Evolutionary conservation across 208 protist species (phyloP).

Genomic region (Crithidia bombi): DNA sequence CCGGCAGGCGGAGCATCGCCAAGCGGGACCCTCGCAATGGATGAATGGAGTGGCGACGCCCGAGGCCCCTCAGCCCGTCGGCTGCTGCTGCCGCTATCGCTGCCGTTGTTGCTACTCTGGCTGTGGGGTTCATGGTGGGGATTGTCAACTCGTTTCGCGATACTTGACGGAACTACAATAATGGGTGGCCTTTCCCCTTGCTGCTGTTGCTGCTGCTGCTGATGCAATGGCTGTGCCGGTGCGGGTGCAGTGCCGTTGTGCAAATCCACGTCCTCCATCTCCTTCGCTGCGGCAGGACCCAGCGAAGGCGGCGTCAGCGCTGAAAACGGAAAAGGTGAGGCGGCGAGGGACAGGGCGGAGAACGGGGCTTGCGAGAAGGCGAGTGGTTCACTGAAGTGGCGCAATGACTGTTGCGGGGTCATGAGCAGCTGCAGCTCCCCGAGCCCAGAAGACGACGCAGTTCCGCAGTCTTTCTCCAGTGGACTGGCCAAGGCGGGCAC

Average conservation of each 20-base stretch:
- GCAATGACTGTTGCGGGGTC: constrained; percentile 25
- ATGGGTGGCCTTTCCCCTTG: no score
- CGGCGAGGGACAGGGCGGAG: background rate
- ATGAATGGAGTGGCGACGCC: background rate
- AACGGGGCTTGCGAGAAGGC: background rate
- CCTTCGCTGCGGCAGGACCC: no score
- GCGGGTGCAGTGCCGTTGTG: background rate
- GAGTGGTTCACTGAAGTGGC: constrained; percentile 3
- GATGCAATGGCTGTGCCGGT: background rate
- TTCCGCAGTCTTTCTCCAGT: background rate
- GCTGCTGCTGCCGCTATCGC: background rate
- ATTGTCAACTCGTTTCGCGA: no score
- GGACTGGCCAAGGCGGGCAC: background rate
- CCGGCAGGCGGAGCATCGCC: background rate
- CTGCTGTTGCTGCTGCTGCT: background rate
- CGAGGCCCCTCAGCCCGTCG: background rate
- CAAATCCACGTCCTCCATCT: background rate
- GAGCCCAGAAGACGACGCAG: background rate
- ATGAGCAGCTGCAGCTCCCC: background rate
- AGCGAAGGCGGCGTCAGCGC: background rate
- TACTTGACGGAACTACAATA: no score
- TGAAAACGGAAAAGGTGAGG: background rate
- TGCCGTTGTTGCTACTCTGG: background rate
- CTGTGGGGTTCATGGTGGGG: background rate
- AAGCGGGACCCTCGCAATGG: background rate